Percentiles rank a stretch among this genome's conserved stretches.
These are phyloP conservation scores for Zygotorulaspora mrakii DNA, from an alignment of 1,139 yeast species.

Conservation along the genomic window DNA sequence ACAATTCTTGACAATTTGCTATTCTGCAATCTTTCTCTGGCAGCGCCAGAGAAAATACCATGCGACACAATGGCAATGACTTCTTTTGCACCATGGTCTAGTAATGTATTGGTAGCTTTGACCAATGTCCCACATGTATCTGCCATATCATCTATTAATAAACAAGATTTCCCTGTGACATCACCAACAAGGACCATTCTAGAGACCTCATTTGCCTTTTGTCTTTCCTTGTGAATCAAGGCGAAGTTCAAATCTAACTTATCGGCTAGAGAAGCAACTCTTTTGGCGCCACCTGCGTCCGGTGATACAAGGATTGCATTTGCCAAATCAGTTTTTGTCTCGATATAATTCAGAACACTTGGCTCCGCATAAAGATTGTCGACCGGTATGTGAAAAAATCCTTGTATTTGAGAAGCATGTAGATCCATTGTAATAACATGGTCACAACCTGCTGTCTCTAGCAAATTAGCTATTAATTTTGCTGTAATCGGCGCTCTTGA, in stretches of 20 bases:
- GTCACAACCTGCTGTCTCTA: constrained; percentile 76
- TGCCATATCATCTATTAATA: constrained; percentile 78
- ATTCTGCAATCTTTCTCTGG: constrained; percentile 56
- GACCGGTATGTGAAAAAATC: constrained; percentile 76
- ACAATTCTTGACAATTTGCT: constrained; percentile 61
- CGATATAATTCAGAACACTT: constrained; percentile 63
- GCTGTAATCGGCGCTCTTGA: constrained; percentile 82
- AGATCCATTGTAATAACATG: constrained; percentile 81
- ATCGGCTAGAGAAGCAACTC: constrained; percentile 78
- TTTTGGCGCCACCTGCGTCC: constrained; percentile 83
- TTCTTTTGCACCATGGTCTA: constrained; percentile 67
- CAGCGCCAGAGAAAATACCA: constrained; percentile 72
- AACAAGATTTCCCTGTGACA: constrained; percentile 64
- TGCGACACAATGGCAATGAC: constrained; percentile 77
- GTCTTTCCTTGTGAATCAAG: constrained; percentile 76
- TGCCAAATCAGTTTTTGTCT: constrained; percentile 46
- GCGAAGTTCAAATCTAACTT: constrained; percentile 74
- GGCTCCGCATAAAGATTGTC: constrained; percentile 83
- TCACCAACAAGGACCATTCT: constrained; percentile 80
- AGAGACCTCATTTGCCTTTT: constrained; percentile 72
- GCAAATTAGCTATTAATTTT: constrained; percentile 67
- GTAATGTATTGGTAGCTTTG: constrained; percentile 56
- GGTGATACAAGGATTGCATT: constrained; percentile 80
- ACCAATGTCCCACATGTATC: constrained; percentile 81
- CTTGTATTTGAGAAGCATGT: constrained; percentile 83